A percentile compares a stretch with the other conserved stretches of the same genome.
These are phyloP conservation scores for Vicia villosa DNA, from an alignment of 306 rosid species.

Conservation along the genomic window DNA sequence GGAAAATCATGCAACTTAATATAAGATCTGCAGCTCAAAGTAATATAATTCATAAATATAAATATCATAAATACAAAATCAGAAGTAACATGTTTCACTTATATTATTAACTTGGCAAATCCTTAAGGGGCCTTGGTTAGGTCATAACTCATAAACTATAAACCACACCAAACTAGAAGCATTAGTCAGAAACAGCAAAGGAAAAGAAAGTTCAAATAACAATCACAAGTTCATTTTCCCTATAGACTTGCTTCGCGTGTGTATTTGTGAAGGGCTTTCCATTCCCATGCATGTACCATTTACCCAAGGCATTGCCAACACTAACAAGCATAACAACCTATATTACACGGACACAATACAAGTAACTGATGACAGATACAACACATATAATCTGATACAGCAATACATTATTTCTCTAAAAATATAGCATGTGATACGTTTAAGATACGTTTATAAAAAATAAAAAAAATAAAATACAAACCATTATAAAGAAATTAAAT, in stretches of 20 bases:
- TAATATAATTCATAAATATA: slow-evolving; percentile 32
- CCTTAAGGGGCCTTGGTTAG: neutral
- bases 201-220: neutral
- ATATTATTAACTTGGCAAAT: slow-evolving; percentile 7
- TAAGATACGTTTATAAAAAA: too few relatives aligned
- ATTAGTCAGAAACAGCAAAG: neutral
- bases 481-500: too few relatives aligned
- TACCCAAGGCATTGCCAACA: slow-evolving; percentile 20
- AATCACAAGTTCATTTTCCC: slow-evolving; percentile 13
- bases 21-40: slow-evolving; percentile 73
- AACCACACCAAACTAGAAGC: slow-evolving; percentile 12
- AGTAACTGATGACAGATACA: too few relatives aligned
- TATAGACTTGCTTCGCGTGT: neutral
- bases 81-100: slow-evolving; percentile 15
- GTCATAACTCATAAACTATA: slow-evolving; percentile 1
- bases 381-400: too few relatives aligned
- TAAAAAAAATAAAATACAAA: too few relatives aligned
- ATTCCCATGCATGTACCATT: neutral
- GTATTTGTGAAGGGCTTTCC: slow-evolving; percentile 8
- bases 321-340: slow-evolving; percentile 16
- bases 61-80: slow-evolving; percentile 28
- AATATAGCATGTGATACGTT: too few relatives aligned
- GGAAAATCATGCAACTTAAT: slow-evolving; percentile 89
- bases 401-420: too few relatives aligned
- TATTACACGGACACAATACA: too few relatives aligned